Base-by-base conservation (phyloP, 2,329 filamentous ascomycete genomes). In the Epichloe coenophiala region DNA sequence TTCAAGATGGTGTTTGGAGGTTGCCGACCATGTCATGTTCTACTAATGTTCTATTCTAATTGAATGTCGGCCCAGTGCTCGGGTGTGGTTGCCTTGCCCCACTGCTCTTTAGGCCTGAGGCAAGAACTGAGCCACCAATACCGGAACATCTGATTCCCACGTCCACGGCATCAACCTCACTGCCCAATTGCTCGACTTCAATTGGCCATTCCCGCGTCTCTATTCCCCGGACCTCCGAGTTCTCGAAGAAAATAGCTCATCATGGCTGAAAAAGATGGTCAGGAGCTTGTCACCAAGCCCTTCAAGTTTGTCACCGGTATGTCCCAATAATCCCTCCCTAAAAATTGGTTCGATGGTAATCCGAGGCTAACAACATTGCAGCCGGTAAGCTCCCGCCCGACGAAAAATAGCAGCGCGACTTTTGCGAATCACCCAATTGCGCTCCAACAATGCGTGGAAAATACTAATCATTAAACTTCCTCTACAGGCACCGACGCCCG, bases 301-400 rank as follows among this genome's bases (percentile, higher is more conserved):
- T 98, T 98, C 86, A 98, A 98, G 86, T 97, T 97, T 77, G 93
- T 97, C 68, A 97, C 91, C 76, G 91, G 90, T 95, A 81, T 72
- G 88, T 71, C 50, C 53, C 53, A 58, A 65, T 66, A 65, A 65
- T 65, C 63, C 65, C 65, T 64, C 64, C 61, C 55, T 47, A 51
- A 62, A 58, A 64, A 65, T 45, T 65, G 63, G 62, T 60, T 61
- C 63, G 62, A 65, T 64, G 52, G 53, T 59, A 51, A 58, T 58
- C 63, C 65, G 64, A 68, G 63, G 66, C 68, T 72, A 72, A 73
- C 64, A 60, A 55, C 61, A 59, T 58, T 59, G 57, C 62, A 73
- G 71, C 71, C 62, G 71, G 71, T 73, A 69, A 65, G 70, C 59
- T 51, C 50, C 52, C 58, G 58, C 52, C 52, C 53, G 35, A 51